Evolutionary conservation across 768 basidiomycete genomes (phyloP), one percentile per base, ranked within the genome.

Genomic region (Kwoniella heveanensis): DNA sequence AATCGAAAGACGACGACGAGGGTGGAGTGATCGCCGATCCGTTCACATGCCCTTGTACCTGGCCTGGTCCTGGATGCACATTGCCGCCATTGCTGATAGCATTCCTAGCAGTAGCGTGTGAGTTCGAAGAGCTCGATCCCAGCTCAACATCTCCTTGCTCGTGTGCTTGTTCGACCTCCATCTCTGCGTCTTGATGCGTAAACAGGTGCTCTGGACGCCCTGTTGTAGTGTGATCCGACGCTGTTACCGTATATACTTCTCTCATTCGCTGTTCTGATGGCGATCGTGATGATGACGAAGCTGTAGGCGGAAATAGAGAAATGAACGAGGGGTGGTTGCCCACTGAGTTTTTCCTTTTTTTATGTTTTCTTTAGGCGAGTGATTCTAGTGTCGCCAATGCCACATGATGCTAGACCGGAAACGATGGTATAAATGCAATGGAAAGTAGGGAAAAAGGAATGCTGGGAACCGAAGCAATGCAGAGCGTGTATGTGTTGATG

Each of bases 21-120:
- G 64, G 64, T 60, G 64, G 64, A 36, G 64, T 60, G 44, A 44
- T 50, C n/a, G 44, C 24, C 26, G 61, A 48, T 19, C 8, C 26
- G 19, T 13, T 29, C 7, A 8, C 32, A 2, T 21, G 19, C 19
- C 50, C 26, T 44, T 44, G 36, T 56, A 7, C 52, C 25, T 53
- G 32, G 7, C 32, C 32, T 32, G 5, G 32, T 32, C 32, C 32
- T 32, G 7, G 7, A 13, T 32, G 5, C 32, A 5, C 39, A 44
- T 44, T 17, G 39, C 39, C 39, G 15, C 39, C 39, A 19, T 3
- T 19, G 8, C 17, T 19, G 19, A 3, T 44, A 17, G 4, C 15
- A 44, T 44, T 44, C 19, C 39, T 17, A 44, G 17, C 19, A 17
- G 26, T n/a, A 39, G 3, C 26, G 37, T 26, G 12, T 7, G 53